Evolutionary conservation across 1,284 basidiomycete species (phyloP).

Genomic region (Pseudozyma hubeiensis): DNA sequence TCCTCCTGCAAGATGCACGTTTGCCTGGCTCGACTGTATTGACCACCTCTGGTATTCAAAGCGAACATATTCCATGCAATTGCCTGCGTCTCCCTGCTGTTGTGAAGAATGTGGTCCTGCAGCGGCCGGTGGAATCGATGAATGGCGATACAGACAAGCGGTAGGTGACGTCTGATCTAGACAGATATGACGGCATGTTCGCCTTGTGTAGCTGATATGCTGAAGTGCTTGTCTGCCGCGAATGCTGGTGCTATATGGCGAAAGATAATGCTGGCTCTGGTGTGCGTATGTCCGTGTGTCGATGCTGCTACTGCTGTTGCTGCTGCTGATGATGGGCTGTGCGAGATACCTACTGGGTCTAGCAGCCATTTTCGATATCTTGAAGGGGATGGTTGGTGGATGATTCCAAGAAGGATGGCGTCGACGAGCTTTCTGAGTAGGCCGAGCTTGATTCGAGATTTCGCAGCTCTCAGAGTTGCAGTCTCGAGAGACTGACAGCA

Average conservation of each 20-base stretch:
- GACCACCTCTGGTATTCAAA: too few species aligned
- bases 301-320: constrained; percentile 11
- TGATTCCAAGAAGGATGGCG: constrained; percentile 49
- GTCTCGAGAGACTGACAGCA: neutral
- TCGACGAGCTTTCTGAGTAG: constrained; percentile 42
- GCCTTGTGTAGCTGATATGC: neutral
- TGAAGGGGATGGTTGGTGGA: constrained; percentile 56
- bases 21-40: too few species aligned
- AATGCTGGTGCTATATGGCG: constrained; percentile 3
- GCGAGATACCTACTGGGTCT: constrained; percentile 56
- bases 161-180: too few species aligned
- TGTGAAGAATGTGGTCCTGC: too few species aligned
- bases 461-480: neutral
- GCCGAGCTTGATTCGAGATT: constrained; percentile 15
- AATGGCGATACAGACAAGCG: too few species aligned
- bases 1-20: too few species aligned
- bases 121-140: too few species aligned
- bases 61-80: too few species aligned
- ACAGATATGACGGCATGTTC: neutral
- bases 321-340: constrained; percentile 8
- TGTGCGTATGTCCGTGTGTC: constrained; percentile 2
- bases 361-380: constrained; percentile 62
- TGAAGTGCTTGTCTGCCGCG: neutral
- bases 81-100: too few species aligned
- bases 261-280: neutral